Percentiles rank a stretch among this genome's conserved stretches.
Evolutionary conservation across 73 alveolate species (phyloP).

Genomic region (Tetrahymena elliotti): DNA sequence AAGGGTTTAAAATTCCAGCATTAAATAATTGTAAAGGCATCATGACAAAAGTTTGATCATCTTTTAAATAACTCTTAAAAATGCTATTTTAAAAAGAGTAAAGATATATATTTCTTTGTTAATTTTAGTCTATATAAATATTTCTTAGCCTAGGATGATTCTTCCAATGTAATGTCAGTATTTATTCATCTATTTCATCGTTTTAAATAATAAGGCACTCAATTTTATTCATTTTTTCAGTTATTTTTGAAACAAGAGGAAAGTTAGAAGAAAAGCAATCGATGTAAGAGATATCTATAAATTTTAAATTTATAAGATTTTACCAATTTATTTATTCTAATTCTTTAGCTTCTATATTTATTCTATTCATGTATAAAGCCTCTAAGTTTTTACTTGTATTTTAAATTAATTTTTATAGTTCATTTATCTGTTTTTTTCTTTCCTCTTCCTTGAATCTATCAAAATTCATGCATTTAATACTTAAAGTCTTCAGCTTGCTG

Average conservation of each 20-base stretch:
- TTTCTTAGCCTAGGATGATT: not conserved
- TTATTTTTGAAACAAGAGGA: not conserved
- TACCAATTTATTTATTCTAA: not conserved
- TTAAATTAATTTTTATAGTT: not conserved
- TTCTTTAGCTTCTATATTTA: not conserved
- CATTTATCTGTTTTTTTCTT: not conserved
- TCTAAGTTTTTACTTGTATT: not conserved
- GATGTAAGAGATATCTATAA: not conserved
- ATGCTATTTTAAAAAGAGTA: not conserved
- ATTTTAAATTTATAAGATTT: not conserved
- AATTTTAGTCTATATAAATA: not conserved
- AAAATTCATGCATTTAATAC: not conserved
- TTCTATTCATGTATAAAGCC: not conserved
- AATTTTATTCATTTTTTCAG: not conserved
- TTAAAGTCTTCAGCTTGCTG: not conserved
- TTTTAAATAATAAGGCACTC: not conserved
- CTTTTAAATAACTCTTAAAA: not conserved
- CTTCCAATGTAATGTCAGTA: not conserved
- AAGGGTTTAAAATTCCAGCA: not conserved
- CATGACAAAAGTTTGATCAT: not conserved
- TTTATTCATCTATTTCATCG: not conserved
- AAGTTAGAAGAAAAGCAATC: not conserved
- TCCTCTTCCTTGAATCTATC: not conserved
- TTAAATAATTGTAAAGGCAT: not conserved
- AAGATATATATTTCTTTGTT: not conserved